phyloP scores from a whole-genome alignment of 345 rosid genomes.

The Populus deltoides region DNA sequence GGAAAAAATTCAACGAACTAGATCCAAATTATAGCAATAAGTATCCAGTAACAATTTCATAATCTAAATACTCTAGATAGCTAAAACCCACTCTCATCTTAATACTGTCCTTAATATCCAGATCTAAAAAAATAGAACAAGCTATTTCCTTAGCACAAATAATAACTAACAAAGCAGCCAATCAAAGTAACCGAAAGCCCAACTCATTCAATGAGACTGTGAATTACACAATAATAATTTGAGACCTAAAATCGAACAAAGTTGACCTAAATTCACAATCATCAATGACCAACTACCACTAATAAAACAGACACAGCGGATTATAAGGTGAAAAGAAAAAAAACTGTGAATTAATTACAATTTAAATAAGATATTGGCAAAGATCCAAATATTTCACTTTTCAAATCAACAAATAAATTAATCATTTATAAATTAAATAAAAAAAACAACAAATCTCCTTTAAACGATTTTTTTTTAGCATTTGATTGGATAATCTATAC shows the following conservation, averaged over 20 bases:
- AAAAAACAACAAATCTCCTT: neutral
- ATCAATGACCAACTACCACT: neutral
- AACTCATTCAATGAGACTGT: neutral
- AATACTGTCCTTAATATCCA: neutral
- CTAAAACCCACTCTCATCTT: neutral
- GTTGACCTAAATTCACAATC: neutral
- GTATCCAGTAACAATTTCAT: neutral
- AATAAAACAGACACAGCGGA: neutral
- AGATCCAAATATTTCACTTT: neutral
- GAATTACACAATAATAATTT: neutral
- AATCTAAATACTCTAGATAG: neutral
- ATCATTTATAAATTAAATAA: neutral
- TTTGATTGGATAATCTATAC: neutral
- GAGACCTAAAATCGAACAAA: neutral
- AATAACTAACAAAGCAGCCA: neutral
- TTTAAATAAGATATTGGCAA: neutral
- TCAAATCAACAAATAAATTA: neutral
- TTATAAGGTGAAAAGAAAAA: neutral
- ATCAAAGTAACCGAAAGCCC: neutral
- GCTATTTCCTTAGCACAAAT: no score
- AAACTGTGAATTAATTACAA: neutral
- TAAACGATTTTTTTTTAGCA: neutral
- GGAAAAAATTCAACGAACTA: neutral
- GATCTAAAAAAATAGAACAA: neutral
- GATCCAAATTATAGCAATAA: neutral